Percentiles rank a stretch among this genome's conserved stretches.
Conservation (phyloP, 306 rosid genomes). For the Gastrolobium villosum region DNA sequence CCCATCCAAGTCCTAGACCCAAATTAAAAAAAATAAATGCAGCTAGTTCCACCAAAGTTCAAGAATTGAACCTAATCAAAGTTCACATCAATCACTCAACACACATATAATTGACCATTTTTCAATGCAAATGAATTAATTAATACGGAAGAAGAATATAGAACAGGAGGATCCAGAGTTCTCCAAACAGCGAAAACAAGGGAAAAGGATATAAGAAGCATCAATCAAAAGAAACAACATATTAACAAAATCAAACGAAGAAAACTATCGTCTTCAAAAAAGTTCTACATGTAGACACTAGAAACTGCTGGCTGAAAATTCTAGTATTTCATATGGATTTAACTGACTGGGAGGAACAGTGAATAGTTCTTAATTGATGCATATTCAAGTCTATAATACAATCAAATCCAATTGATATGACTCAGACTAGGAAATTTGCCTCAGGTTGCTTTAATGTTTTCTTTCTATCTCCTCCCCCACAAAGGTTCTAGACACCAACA, state of each 20-base stretch:
- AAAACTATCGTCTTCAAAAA: conserved; percentile 1
- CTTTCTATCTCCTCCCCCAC: conserved; percentile 24
- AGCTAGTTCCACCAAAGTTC: conserved; percentile 5
- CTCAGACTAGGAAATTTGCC: conserved; percentile 9
- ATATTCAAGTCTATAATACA: not conserved
- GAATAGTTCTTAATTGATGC: not conserved
- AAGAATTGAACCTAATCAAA: not conserved
- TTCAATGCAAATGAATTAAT: conserved; percentile 10
- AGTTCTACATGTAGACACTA: conserved; percentile 8
- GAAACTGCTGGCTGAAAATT: conserved; percentile 26
- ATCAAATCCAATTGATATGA: not conserved
- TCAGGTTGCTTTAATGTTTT: conserved; percentile 12
- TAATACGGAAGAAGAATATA: conserved; percentile 2
- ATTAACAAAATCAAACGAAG: not conserved
- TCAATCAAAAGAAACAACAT: conserved; percentile 8
- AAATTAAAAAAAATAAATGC: not conserved
- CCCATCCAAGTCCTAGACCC: not conserved
- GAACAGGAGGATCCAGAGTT: conserved; percentile 10
- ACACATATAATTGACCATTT: conserved; percentile 3
- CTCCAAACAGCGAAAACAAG: conserved; percentile 21
- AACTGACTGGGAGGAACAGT: not conserved
- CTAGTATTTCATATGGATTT: not conserved
- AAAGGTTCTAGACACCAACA: not conserved
- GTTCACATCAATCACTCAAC: not conserved
- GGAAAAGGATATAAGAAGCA: not conserved